Percentiles rank a stretch among this genome's conserved stretches.
phyloP scores from a whole-genome alignment of 1,139 yeast species.

The Zygotorulaspora mrakii region DNA sequence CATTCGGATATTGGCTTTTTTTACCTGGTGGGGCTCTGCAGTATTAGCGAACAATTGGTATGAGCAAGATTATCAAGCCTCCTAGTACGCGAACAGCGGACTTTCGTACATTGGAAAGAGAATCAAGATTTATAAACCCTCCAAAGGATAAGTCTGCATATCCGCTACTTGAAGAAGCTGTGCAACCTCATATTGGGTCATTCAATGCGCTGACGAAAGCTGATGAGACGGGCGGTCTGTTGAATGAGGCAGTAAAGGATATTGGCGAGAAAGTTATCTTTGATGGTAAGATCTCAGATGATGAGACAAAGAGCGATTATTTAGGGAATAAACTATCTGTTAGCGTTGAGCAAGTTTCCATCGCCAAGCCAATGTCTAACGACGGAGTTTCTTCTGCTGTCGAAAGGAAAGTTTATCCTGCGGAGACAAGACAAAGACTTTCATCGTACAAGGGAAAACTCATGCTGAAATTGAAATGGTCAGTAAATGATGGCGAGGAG shows the following conservation, averaged over 20 bases:
- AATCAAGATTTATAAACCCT: slow-evolving; percentile 78
- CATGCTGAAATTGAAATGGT: slow-evolving; percentile 75
- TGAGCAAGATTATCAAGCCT: slow-evolving; percentile 34
- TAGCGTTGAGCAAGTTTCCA: slow-evolving; percentile 80
- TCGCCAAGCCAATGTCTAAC: slow-evolving; percentile 73
- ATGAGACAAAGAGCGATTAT: slow-evolving; percentile 35
- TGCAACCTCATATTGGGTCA: slow-evolving; percentile 92
- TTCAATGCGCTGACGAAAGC: slow-evolving; percentile 94
- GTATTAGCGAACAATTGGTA: slow-evolving; percentile 9
- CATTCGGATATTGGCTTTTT: neutral
- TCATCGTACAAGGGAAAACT: slow-evolving; percentile 69
- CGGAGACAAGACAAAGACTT: slow-evolving; percentile 89
- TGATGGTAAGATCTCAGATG: slow-evolving; percentile 51
- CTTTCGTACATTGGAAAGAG: slow-evolving; percentile 87
- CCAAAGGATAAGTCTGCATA: slow-evolving; percentile 80
- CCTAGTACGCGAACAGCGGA: slow-evolving; percentile 40
- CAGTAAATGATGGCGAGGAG: slow-evolving; percentile 82
- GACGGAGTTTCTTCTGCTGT: slow-evolving; percentile 68
- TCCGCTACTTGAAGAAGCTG: slow-evolving; percentile 83
- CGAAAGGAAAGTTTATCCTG: slow-evolving; percentile 80
- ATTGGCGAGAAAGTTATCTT: slow-evolving; percentile 82
- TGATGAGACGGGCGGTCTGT: slow-evolving; percentile 67
- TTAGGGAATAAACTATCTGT: slow-evolving; percentile 79
- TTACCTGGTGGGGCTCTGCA: neutral
- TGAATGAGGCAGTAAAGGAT: slow-evolving; percentile 82